Percentiles rank a stretch among this genome's conserved stretches.
phyloP scores from a whole-genome alignment of 2,329 filamentous ascomycete genomes.

The Alternaria arbusti region DNA sequence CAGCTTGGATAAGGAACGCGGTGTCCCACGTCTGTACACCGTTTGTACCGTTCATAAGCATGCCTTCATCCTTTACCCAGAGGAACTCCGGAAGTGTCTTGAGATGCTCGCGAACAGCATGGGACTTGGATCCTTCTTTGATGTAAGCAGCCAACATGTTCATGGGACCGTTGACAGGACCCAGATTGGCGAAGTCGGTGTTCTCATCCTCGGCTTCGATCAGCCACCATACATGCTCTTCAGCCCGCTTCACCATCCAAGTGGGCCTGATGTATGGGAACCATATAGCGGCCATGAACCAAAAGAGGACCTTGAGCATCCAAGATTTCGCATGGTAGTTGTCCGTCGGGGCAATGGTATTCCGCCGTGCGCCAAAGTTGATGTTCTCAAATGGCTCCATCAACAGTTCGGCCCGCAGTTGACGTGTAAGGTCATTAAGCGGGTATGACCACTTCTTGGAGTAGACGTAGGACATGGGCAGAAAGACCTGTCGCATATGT shows the following conservation, averaged over 20 bases:
- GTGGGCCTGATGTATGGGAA: conserved; percentile 75
- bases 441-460: conserved; percentile 82
- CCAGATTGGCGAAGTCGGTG: conserved; percentile 83
- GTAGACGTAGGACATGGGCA: conserved; percentile 90
- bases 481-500: conserved; percentile 95
- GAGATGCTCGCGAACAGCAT: conserved; percentile 75
- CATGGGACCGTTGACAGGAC: conserved; percentile 88
- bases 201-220: conserved; percentile 93
- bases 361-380: conserved; percentile 77
- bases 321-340: conserved; percentile 94
- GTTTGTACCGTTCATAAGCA: conserved; percentile 95
- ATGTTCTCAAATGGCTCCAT: conserved; percentile 79
- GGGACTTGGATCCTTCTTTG: conserved; percentile 76
- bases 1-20: conserved; percentile 83
- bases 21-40: conserved; percentile 99
- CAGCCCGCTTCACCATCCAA: conserved; percentile 71
- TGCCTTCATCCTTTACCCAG: conserved; percentile 90
- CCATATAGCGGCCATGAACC: conserved; percentile 79
- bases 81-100: conserved; percentile 85
- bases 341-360: conserved; percentile 78
- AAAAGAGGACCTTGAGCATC: conserved; percentile 80
- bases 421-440: conserved; percentile 73
- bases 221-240: conserved; percentile 81
- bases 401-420: conserved; percentile 82
- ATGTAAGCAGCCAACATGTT: conserved; percentile 89